Base-by-base conservation (phyloP, 306 rosid genomes). In the Corylus americana region DNA sequence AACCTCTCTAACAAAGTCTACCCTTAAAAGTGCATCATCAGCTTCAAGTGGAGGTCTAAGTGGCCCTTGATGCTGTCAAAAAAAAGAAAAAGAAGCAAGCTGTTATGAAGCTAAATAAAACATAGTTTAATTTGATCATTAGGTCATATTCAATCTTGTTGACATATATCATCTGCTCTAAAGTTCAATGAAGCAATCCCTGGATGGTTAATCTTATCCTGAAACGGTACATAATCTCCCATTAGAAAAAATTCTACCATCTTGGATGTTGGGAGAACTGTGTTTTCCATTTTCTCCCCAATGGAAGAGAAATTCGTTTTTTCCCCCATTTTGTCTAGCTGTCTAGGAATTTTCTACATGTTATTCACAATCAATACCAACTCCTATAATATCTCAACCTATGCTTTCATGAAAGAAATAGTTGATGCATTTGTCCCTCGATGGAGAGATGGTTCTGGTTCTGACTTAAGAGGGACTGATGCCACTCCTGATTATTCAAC, bases 1-100 rank as follows among this genome's bases (percentile, higher is more conserved):
- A 77, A 95, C 97, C 88, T 95, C 98, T 83, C 98, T 89, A 20
- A 93, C 91, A 49, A 95, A 95, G 87, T 95, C 98, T 70, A 87
- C 96, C 83, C 98, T 93, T 84, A 93, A 74, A 39, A 95, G 88
- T 39, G 82, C 77, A 63, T 84, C 90, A 73, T 93, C 98, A 45
- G 76, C 86, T 79, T 95, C 97, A 63, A 89, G 81, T 17, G 89
- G 80, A 1, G 90, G 94, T 79, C 93, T 86, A 47, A 86, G 45
- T 13, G 89, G 94, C 71, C 97, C 97, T 37, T 88, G 81, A 87
- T 90, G 98, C 97, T 93, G 91, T 83, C 39, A 74, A 57, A 44
- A 27, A 59, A 66, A 63, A 42, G 6, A 42, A 42, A 16, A 70
- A 8, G 51, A 49, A 1, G 2, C 35, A 39, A 48, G 17, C 37